phyloP scores from a whole-genome alignment of 1,284 basidiomycete species.

The Melampsora larici-populina region DNA sequence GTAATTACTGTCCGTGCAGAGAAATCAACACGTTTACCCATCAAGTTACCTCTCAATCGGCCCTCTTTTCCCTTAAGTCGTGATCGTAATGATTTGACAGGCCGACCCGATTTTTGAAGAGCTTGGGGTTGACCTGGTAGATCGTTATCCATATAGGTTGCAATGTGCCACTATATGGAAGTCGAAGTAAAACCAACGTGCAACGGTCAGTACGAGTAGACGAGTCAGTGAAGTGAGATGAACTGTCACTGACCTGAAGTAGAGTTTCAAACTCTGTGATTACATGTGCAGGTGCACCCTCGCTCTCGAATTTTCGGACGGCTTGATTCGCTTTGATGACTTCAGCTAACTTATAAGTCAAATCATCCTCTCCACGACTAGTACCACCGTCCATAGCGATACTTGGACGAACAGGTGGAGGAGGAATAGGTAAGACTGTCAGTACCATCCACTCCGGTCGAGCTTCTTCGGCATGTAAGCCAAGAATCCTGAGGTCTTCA shows the following conservation, averaged over 20 bases:
- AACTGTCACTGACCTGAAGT: constrained; percentile 66
- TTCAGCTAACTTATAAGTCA: constrained; percentile 97
- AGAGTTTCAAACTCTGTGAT: constrained; percentile 95
- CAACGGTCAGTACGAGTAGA: not conserved
- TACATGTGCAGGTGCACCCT: constrained; percentile 93
- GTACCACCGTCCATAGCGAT: constrained; percentile 94
- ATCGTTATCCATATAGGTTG: constrained; percentile 99
- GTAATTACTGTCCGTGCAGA: constrained; percentile 99
- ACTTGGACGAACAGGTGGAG: constrained; percentile 94
- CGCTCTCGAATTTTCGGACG: constrained; percentile 87
- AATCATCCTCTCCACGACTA: constrained; percentile 94
- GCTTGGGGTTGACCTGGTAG: constrained; percentile 98
- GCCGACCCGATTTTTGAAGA: constrained; percentile 93
- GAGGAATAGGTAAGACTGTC: constrained; percentile 94
- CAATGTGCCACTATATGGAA: constrained; percentile 77
- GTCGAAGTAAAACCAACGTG: not conserved
- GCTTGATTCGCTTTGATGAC: constrained; percentile 94
- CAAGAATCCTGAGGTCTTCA: constrained; percentile 83
- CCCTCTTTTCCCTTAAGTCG: constrained; percentile 99
- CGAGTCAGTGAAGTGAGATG: constrained; percentile 21
- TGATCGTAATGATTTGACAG: constrained; percentile 96
- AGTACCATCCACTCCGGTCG: constrained; percentile 99
- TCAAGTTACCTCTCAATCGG: constrained; percentile 92
- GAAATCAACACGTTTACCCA: constrained; percentile 99
- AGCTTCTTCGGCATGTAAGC: constrained; percentile 91